These are phyloP conservation scores for Arctostaphylos glauca DNA, from an alignment of 148 eudicot species.

Conservation along the genomic window DNA sequence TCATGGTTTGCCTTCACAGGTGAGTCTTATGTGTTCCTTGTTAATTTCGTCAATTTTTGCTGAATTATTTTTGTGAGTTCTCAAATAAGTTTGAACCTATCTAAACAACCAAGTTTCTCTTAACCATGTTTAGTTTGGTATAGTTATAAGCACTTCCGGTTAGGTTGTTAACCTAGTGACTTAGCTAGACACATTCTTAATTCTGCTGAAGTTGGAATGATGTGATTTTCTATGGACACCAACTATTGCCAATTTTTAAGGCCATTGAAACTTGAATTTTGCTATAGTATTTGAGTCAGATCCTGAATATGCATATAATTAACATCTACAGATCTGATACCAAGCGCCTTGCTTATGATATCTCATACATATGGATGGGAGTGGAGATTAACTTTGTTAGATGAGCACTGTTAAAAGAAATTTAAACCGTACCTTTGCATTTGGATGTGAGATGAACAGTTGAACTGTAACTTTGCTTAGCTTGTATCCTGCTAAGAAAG, in stretches of 20 bases:
- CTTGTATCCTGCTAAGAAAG: not conserved
- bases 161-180: not conserved
- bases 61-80: not conserved
- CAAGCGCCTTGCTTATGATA: not conserved
- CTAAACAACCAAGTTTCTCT: not conserved
- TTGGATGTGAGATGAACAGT: not conserved
- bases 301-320: not conserved
- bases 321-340: not conserved
- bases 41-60: not conserved
- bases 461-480: not conserved
- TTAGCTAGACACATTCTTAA: not conserved
- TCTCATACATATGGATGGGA: too few species aligned
- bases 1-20: constrained; percentile 99
- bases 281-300: not conserved
- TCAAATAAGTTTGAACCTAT: not conserved
- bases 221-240: not conserved
- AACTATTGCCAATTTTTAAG: not conserved
- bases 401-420: too few species aligned
- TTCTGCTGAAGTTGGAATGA: not conserved
- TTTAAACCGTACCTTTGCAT: not conserved
- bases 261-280: not conserved
- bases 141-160: not conserved
- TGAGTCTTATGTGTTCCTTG: constrained; percentile 26
- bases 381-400: too few species aligned
- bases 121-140: not conserved